Evolutionary conservation across 306 rosid species (phyloP), one percentile per base, ranked within the genome.

Genomic region (Dryas drummondii): DNA sequence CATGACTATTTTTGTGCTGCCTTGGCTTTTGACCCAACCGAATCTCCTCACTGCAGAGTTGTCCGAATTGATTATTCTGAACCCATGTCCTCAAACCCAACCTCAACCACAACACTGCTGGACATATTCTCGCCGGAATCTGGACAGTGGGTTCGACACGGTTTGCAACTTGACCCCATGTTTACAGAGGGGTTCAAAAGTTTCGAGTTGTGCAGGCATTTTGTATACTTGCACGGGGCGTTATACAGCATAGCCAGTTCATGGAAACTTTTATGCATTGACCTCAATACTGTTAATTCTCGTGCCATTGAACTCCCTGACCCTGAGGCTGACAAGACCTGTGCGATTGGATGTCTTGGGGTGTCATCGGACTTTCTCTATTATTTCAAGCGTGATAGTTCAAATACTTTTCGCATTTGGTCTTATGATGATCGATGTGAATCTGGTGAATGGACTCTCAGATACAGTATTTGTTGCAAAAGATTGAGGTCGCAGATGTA

Each of bases 341-440:
- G 4, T 57, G 62, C n/a, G 14, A 53, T 55, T 40, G 62, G 64
- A 55, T 53, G 75, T 54, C 41, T 70, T 70, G 75, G 65, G 40
- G 53, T 66, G 9, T 66, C 70, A 12, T 45, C 17, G 54, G 41
- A 6, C 7, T 14, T 2, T 45, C 53, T 66, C 37, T 66, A 45
- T 22, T 57, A 57, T 57, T 1, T 57, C 2, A 57, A 22, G 37
- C 5, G 14, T 22, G 63, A 57, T 19, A 9, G 13, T 22, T 57
- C 63, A 9, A 57, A 57, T 57, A 22, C 6, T 57, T 17, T 57
- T 57, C 7, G 40, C 1, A 7, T 57, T 57, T 57, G 63, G 40
- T 22, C 63, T 57, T 22, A 57, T 22, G 44, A 47, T 46, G 71
- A 47, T 22, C 56, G n/a, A 16, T 17, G 19, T 17, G 17, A 47